phyloP scores from a whole-genome alignment of 2,329 filamentous ascomycete genomes.

The Blastomyces gilchristii region DNA sequence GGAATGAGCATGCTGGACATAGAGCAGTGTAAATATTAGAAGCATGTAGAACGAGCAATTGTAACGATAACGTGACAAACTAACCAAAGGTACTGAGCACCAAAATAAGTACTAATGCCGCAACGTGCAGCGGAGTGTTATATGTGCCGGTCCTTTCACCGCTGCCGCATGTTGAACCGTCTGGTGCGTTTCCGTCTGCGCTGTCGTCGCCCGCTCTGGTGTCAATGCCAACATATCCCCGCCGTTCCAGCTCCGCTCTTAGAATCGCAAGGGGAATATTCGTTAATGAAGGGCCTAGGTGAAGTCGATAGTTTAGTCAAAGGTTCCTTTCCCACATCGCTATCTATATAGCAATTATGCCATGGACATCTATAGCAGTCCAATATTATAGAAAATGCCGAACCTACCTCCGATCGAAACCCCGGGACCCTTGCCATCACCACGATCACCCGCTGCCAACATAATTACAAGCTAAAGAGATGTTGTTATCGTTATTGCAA shows the following conservation, averaged over 20 bases:
- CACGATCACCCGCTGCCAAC: background rate
- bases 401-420: background rate
- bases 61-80: constrained; percentile 8
- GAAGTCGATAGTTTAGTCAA: background rate
- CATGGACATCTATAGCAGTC: background rate
- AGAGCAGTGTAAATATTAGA: background rate
- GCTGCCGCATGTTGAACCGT: constrained; percentile 26
- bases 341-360: background rate
- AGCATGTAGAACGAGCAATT: background rate
- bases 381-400: background rate
- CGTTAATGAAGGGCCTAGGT: constrained; percentile 16
- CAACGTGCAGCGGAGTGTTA: constrained; percentile 57
- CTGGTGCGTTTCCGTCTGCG: constrained; percentile 2
- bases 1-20: constrained; percentile 48
- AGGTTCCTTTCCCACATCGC: background rate
- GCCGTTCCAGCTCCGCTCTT: constrained; percentile 24
- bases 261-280: constrained; percentile 27
- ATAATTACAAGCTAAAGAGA: background rate
- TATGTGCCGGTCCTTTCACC: constrained; percentile 38
- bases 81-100: constrained; percentile 38
- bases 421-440: background rate
- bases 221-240: constrained; percentile 4
- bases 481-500: constrained; percentile 1
- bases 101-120: constrained; percentile 57
- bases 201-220: background rate